Conservation (phyloP, 768 basidiomycete genomes). For the Boletus pseudopeckii region DNA sequence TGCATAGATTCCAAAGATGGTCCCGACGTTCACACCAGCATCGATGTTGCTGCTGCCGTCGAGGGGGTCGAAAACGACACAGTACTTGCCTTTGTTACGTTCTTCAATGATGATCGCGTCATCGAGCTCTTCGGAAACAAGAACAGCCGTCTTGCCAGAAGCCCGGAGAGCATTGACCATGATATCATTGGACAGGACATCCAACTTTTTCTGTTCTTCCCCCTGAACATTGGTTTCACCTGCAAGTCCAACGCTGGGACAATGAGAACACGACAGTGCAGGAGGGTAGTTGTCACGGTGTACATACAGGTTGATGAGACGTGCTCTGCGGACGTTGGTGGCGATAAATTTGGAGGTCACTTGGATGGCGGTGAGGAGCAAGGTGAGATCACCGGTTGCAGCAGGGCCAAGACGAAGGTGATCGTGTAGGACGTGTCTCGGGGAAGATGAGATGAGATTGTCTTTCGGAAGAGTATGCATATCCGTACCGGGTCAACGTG, state of each 20-base stretch:
- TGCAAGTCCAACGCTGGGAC: constrained; percentile 86
- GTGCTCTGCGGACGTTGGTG: constrained; percentile 94
- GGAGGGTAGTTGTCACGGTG: background rate
- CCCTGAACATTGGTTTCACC: constrained; percentile 97
- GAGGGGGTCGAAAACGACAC: constrained; percentile 97
- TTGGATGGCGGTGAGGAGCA: constrained; percentile 94
- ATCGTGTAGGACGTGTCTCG: constrained; percentile 82
- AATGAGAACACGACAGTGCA: background rate
- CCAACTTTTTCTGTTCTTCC: constrained; percentile 99
- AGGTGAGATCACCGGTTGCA: constrained; percentile 91
- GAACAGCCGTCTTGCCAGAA: constrained; percentile 94
- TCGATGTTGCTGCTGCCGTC: constrained; percentile 97
- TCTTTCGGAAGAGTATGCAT: background rate
- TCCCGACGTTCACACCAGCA: constrained; percentile 96
- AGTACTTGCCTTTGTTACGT: constrained; percentile 80
- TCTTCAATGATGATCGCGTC: constrained; percentile 89
- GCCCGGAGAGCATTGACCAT: constrained; percentile 97
- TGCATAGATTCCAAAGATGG: constrained; percentile 96
- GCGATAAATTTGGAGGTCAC: constrained; percentile 97
- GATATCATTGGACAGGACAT: constrained; percentile 97
- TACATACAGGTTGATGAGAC: constrained; percentile 92
- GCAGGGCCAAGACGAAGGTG: constrained; percentile 77
- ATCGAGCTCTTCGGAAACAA: constrained; percentile 95
- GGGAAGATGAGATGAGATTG: constrained; percentile 2
- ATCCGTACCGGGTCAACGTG: constrained; percentile 81